Evolutionary conservation across 345 rosid genomes (phyloP).

Genomic region (Gossypium ekmanianum): DNA sequence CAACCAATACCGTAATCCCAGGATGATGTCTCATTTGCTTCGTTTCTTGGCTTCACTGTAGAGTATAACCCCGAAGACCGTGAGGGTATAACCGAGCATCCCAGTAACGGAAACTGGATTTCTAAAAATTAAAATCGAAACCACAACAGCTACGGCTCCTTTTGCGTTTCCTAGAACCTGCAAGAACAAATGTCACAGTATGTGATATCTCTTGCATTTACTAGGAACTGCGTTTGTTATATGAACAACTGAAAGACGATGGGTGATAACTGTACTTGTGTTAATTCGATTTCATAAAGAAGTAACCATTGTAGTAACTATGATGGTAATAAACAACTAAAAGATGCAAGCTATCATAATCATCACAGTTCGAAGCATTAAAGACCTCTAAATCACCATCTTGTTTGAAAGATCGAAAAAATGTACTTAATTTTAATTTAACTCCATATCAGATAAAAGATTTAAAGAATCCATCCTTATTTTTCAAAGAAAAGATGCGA

Average conservation of each 20-base stretch:
- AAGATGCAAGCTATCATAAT: neutral
- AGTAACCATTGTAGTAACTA: neutral
- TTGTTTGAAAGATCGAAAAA: neutral
- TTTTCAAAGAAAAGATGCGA: neutral
- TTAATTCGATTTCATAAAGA: neutral
- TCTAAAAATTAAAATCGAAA: conserved; percentile 86
- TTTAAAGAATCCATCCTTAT: neutral
- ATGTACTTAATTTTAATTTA: too few species aligned
- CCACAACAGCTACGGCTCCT: conserved; percentile 98
- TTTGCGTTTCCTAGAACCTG: conserved; percentile 99
- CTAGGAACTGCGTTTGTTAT: neutral
- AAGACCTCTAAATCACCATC: neutral
- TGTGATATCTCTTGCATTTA: too few species aligned
- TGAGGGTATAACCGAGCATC: conserved; percentile 89
- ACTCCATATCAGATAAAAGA: neutral
- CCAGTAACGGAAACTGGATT: conserved; percentile 98
- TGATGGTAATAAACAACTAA: neutral
- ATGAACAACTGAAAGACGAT: neutral
- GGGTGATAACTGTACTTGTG: neutral
- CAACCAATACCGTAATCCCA: neutral
- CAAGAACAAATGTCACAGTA: conserved; percentile 5
- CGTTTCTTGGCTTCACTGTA: conserved; percentile 99
- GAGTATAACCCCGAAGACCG: conserved; percentile 86
- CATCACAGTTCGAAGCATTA: neutral
- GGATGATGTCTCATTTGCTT: conserved; percentile 43